Conservation (phyloP, 2,329 filamentous ascomycete species). For the Xylariomycetidae sp. region DNA sequence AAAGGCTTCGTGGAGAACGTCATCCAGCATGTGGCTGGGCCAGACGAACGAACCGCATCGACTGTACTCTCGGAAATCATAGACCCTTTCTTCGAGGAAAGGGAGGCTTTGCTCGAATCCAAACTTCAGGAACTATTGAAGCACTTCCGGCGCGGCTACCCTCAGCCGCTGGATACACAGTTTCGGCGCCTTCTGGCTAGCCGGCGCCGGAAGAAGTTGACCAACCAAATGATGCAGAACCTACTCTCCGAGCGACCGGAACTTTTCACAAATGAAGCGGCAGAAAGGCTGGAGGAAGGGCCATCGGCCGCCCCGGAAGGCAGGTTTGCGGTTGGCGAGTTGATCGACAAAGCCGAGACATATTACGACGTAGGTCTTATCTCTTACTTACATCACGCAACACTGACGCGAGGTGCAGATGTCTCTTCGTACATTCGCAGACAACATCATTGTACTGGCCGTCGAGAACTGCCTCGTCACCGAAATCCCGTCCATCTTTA, state of each 20-base stretch:
- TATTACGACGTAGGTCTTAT: slow-evolving; percentile 35
- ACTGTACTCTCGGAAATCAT: slow-evolving; percentile 19
- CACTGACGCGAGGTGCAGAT: slow-evolving; percentile 12
- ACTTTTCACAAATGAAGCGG: slow-evolving; percentile 16
- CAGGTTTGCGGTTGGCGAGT: slow-evolving; percentile 31
- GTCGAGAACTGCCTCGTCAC: slow-evolving; percentile 32
- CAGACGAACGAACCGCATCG: slow-evolving; percentile 15
- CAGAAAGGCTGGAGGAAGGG: slow-evolving; percentile 9
- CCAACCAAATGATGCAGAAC: slow-evolving; percentile 10
- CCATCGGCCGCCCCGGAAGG: slow-evolving; percentile 3
- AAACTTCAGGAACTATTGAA: slow-evolving; percentile 35
- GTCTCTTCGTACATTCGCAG: slow-evolving; percentile 26
- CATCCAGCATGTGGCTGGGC: slow-evolving; percentile 27
- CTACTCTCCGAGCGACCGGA: slow-evolving; percentile 16
- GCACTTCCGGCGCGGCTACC: slow-evolving; percentile 30
- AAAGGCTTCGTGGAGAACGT: slow-evolving; percentile 33
- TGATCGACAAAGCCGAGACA: slow-evolving; percentile 38
- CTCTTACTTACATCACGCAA: background rate
- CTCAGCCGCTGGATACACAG: slow-evolving; percentile 26
- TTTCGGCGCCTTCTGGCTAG: slow-evolving; percentile 19
- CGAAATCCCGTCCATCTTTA: slow-evolving; percentile 27
- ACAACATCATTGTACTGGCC: slow-evolving; percentile 30
- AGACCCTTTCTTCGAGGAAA: slow-evolving; percentile 22
- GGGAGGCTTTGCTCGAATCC: slow-evolving; percentile 17
- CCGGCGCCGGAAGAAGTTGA: slow-evolving; percentile 9